Conservation (phyloP, 1,284 basidiomycete genomes). For the Cronartium ribicola region DNA sequence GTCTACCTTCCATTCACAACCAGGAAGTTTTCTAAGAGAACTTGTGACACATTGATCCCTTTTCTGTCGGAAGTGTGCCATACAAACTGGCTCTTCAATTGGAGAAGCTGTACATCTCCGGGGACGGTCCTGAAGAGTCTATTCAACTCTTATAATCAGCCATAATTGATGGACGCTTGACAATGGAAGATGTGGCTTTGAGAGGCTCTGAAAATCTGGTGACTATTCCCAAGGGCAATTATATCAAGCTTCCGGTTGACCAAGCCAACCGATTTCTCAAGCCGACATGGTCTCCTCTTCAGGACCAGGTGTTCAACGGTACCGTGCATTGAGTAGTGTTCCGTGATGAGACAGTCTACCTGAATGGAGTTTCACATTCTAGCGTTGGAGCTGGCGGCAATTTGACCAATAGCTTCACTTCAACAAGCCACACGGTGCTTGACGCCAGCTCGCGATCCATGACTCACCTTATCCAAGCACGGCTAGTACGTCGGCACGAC, state of each 20-base stretch:
- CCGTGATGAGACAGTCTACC: conserved; percentile 79
- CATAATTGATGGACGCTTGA: conserved; percentile 72
- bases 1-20: conserved; percentile 72
- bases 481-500: too few relatives aligned
- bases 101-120: conserved; percentile 63
- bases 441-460: conserved; percentile 4
- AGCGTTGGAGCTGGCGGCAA: conserved; percentile 73
- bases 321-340: conserved; percentile 85
- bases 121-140: conserved; percentile 81
- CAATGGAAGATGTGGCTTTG: conserved; percentile 72
- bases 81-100: conserved; percentile 70
- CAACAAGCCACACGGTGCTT: conserved; percentile 4
- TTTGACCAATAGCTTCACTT: conserved; percentile 12
- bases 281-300: conserved; percentile 76
- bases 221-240: conserved; percentile 66
- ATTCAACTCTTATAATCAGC: conserved; percentile 83
- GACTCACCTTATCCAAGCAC: not conserved
- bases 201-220: conserved; percentile 89
- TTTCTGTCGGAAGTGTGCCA: conserved; percentile 82
- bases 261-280: conserved; percentile 63
- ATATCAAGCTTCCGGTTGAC: conserved; percentile 87
- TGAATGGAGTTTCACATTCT: conserved; percentile 74
- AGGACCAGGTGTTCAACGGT: conserved; percentile 61
- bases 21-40: conserved; percentile 84
- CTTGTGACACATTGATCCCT: conserved; percentile 77